Evolutionary conservation across 495 filamentous ascomycete species (phyloP).

Genomic region (Jackrogersella multiformis): DNA sequence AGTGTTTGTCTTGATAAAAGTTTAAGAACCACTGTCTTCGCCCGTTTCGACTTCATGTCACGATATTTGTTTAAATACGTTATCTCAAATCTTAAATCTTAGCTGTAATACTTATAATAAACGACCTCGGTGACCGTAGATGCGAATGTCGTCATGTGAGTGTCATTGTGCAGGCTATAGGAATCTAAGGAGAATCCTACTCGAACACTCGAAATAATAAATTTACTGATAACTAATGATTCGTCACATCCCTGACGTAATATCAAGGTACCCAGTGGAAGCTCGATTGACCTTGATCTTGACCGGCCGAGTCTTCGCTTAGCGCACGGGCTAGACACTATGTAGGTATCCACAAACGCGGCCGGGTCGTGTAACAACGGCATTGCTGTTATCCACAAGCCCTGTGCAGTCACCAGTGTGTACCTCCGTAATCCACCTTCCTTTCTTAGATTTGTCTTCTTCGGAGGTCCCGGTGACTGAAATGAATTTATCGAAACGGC

Average conservation of each 20-base stretch:
- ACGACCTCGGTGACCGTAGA: background rate
- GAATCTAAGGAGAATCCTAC: background rate
- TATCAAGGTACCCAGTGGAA: background rate
- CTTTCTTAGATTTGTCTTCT: too few relatives aligned
- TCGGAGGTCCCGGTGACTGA: too few relatives aligned
- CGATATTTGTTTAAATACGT: background rate
- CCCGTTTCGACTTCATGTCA: background rate
- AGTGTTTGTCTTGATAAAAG: background rate
- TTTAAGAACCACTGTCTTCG: background rate
- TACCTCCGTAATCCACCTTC: too few relatives aligned
- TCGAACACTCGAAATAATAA: background rate
- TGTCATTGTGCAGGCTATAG: background rate
- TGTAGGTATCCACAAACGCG: background rate
- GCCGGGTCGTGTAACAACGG: background rate
- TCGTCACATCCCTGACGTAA: background rate
- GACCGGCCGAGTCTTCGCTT: background rate
- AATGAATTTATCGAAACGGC: too few relatives aligned
- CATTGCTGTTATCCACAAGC: background rate
- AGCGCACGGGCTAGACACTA: too few relatives aligned
- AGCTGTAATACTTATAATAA: background rate
- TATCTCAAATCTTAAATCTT: background rate
- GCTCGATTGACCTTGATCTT: background rate
- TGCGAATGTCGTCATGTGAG: slow-evolving; percentile 2
- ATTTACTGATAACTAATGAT: background rate
- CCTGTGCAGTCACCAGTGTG: too few relatives aligned